These are phyloP conservation scores for Daedaleopsis sinensis DNA, from an alignment of 768 basidiomycete species.

Conservation along the genomic window DNA sequence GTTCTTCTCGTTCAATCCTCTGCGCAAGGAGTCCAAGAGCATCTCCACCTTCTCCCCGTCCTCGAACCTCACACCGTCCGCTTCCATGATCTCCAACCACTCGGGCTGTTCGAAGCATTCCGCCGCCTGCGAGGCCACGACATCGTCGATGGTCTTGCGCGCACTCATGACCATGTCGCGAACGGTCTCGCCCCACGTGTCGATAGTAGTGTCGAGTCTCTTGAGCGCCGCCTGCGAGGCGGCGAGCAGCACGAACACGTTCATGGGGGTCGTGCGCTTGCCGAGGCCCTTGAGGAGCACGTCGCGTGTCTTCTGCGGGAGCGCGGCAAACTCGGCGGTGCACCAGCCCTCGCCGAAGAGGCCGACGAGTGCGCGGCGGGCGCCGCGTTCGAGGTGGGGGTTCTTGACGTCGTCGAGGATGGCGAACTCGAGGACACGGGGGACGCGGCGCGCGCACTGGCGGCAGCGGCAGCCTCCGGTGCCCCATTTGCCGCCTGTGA, in stretches of 20 bases:
- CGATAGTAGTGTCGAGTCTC: conserved; percentile 58
- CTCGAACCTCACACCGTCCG: conserved; percentile 73
- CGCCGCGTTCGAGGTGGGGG: conserved; percentile 65
- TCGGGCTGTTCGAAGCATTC: conserved; percentile 68
- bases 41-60: conserved; percentile 79
- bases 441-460: conserved; percentile 79
- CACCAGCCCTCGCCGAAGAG: conserved; percentile 92
- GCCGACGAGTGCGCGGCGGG: conserved; percentile 75
- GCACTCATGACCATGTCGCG: conserved; percentile 69
- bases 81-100: conserved; percentile 76
- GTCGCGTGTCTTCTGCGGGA: conserved; percentile 68
- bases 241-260: conserved; percentile 70
- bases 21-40: conserved; percentile 66
- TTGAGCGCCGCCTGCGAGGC: conserved; percentile 63
- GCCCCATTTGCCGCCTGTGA: conserved; percentile 79
- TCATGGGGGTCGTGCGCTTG: conserved; percentile 66
- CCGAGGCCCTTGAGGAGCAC: conserved; percentile 72
- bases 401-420: conserved; percentile 78
- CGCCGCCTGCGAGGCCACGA: conserved; percentile 60
- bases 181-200: conserved; percentile 70
- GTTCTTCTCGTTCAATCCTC: conserved; percentile 65
- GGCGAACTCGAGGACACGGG: conserved; percentile 84
- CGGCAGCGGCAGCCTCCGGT: conserved; percentile 83
- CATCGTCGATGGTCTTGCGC: conserved; percentile 62
- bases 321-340: conserved; percentile 73